Evolutionary conservation across 2,329 filamentous ascomycete species (phyloP).

Genomic region (Orbilia javanica): DNA sequence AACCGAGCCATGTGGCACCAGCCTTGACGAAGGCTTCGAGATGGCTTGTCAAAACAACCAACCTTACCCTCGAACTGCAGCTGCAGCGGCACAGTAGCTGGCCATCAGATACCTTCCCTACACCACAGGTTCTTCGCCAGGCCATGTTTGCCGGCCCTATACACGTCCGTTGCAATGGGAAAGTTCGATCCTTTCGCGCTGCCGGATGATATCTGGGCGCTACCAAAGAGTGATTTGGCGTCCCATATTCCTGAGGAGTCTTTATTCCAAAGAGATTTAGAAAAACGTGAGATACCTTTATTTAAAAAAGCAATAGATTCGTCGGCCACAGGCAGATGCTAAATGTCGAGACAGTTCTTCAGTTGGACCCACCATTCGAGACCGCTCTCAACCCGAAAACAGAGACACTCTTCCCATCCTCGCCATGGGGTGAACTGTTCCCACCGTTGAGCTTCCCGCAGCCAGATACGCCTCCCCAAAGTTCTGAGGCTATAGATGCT

Average conservation of each 20-base stretch:
- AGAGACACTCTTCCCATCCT: slow-evolving; percentile 37
- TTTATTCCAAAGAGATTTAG: slow-evolving; percentile 46
- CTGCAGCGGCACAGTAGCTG: slow-evolving; percentile 5
- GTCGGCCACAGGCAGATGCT: neutral
- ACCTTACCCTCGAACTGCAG: neutral
- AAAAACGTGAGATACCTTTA: slow-evolving; percentile 36
- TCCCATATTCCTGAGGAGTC: slow-evolving; percentile 39
- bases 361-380: slow-evolving; percentile 45
- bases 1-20: slow-evolving; percentile 17
- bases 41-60: slow-evolving; percentile 4
- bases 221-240: slow-evolving; percentile 43
- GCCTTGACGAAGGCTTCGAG: slow-evolving; percentile 3
- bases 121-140: slow-evolving; percentile 2
- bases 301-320: neutral
- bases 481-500: slow-evolving; percentile 1
- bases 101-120: neutral
- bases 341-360: slow-evolving; percentile 32
- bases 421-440: slow-evolving; percentile 52
- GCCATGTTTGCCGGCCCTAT: slow-evolving; percentile 39
- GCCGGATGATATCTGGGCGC: slow-evolving; percentile 56
- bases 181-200: slow-evolving; percentile 58
- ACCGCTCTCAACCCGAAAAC: slow-evolving; percentile 24
- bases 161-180: slow-evolving; percentile 43
- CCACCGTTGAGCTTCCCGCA: slow-evolving; percentile 22
- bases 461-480: slow-evolving; percentile 4